phyloP scores from a whole-genome alignment of 352 stramenopile genomes.

The Halophytophthora polymorphica region DNA sequence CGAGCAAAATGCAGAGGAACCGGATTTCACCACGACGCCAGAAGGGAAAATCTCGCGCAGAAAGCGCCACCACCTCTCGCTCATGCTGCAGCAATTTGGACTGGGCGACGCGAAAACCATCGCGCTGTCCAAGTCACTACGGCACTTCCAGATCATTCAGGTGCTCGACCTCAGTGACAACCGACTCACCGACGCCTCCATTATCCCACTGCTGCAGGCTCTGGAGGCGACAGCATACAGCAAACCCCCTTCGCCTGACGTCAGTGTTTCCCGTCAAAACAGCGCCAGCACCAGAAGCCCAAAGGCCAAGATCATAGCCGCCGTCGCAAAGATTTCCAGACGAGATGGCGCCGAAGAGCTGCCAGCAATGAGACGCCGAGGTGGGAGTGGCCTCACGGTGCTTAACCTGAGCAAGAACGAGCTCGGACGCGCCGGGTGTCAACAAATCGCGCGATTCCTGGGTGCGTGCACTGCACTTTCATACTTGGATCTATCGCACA shows the following conservation, averaged over 20 bases:
- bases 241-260: not conserved
- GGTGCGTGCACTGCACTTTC: conserved; percentile 38
- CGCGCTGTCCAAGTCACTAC: conserved; percentile 50
- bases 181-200: conserved; percentile 56
- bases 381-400: conserved; percentile 38
- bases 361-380: not conserved
- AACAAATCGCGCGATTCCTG: conserved; percentile 59
- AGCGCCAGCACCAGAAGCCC: not conserved
- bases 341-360: not conserved
- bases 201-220: conserved; percentile 57
- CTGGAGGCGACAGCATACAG: conserved; percentile 22
- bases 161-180: conserved; percentile 69
- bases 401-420: conserved; percentile 76
- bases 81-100: conserved; percentile 72
- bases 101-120: conserved; percentile 60
- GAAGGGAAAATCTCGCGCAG: conserved; percentile 16
- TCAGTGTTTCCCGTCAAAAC: not conserved
- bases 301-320: conserved; percentile 18
- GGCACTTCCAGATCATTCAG: conserved; percentile 57
- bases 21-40: conserved; percentile 21
- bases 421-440: conserved; percentile 46
- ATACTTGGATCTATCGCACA: conserved; percentile 58
- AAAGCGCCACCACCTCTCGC: conserved; percentile 45
- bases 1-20: conserved; percentile 9
- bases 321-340: conserved; percentile 3